Evolutionary conservation across 2,329 filamentous ascomycete genomes (phyloP).

Genomic region (Allantophomopsis cytisporea): DNA sequence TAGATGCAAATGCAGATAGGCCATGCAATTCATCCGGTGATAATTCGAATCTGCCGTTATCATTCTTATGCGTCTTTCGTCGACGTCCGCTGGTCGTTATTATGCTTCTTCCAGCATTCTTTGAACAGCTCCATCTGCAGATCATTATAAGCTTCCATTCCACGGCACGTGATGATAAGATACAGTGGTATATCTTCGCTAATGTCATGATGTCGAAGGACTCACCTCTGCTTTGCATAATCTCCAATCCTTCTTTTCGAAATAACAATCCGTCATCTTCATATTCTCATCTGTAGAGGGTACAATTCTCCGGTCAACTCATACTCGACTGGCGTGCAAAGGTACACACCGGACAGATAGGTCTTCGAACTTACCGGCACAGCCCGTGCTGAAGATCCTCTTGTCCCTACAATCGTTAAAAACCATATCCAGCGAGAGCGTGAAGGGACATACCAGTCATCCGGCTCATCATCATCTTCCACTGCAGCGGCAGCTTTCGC

Average conservation of each 20-base stretch:
- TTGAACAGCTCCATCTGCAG: slow-evolving; percentile 80
- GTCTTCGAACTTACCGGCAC: slow-evolving; percentile 50
- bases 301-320: too few species aligned
- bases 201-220: neutral
- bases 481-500: slow-evolving; percentile 19
- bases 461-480: slow-evolving; percentile 72
- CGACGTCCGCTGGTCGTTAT: slow-evolving; percentile 72
- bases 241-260: slow-evolving; percentile 91
- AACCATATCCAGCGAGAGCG: neutral
- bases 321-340: too few species aligned
- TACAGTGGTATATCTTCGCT: too few species aligned
- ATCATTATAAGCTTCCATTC: neutral
- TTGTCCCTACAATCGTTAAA: slow-evolving; percentile 59
- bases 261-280: slow-evolving; percentile 91
- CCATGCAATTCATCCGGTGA: too few species aligned
- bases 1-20: slow-evolving; percentile 5
- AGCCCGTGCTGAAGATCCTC: slow-evolving; percentile 93
- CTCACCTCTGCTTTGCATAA: slow-evolving; percentile 73
- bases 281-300: slow-evolving; percentile 60
- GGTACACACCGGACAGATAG: too few species aligned
- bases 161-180: slow-evolving; percentile 10
- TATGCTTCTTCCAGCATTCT: slow-evolving; percentile 81
- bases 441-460: slow-evolving; percentile 62
- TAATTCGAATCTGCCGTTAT: slow-evolving; percentile 6
- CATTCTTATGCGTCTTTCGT: slow-evolving; percentile 45